phyloP scores from a whole-genome alignment of 345 rosid species.

The Zanthoxylum bungeanum region DNA sequence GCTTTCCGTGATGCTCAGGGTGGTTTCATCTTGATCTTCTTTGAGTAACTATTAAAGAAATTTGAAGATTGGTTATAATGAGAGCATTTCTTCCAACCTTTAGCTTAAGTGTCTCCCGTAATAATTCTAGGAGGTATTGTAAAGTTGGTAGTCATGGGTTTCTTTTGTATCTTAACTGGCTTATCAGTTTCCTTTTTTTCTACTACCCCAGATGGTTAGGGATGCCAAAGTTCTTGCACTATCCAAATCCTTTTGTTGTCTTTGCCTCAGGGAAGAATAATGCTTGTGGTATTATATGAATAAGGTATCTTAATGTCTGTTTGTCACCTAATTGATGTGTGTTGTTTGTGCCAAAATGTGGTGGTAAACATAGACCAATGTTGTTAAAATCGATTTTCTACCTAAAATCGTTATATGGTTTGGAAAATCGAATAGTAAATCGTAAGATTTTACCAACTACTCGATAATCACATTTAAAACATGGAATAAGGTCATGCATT shows the following conservation, averaged over 20 bases:
- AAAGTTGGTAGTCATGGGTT: too few relatives aligned
- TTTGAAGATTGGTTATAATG: background rate
- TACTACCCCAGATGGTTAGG: too few relatives aligned
- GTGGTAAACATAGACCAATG: background rate
- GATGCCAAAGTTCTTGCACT: background rate
- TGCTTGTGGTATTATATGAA: background rate
- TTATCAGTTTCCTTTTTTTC: too few relatives aligned
- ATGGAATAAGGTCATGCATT: too few relatives aligned
- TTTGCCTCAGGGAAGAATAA: background rate
- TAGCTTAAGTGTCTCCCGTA: too few relatives aligned
- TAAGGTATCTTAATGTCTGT: background rate
- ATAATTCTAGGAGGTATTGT: too few relatives aligned
- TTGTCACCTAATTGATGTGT: background rate
- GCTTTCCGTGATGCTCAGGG: background rate
- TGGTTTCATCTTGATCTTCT: background rate
- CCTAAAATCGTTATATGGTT: too few relatives aligned
- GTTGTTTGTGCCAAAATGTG: background rate
- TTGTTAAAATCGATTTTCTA: too few relatives aligned
- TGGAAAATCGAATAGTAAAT: too few relatives aligned
- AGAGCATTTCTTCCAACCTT: background rate
- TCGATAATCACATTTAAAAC: too few relatives aligned
- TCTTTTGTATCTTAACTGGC: too few relatives aligned
- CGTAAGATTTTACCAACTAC: too few relatives aligned
- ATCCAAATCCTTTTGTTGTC: background rate
- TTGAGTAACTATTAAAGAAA: background rate